phyloP scores from a whole-genome alignment of 495 filamentous ascomycete genomes.

The Penicillium flavigenum region DNA sequence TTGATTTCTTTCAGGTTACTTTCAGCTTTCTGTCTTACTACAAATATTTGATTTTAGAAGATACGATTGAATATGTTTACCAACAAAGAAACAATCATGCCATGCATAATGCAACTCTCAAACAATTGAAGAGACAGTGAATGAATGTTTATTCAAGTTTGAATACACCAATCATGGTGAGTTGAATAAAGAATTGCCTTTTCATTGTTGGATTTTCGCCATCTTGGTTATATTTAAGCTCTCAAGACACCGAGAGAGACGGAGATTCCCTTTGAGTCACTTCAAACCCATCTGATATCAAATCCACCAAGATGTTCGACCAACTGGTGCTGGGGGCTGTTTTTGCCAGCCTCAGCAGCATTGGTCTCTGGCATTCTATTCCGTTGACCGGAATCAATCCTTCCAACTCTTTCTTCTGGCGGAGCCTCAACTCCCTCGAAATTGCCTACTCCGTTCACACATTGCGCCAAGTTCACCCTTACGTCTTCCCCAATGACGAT shows the following conservation, averaged over 20 bases:
- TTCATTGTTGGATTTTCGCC: background rate
- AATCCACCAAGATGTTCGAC: background rate
- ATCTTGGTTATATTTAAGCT: background rate
- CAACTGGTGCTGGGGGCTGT: background rate
- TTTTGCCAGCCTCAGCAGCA: conserved; percentile 1
- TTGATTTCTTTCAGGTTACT: background rate
- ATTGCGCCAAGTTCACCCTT: background rate
- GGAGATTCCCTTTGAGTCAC: background rate
- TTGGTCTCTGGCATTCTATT: conserved; percentile 1
- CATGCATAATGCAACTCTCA: background rate
- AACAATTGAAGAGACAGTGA: background rate
- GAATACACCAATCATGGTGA: background rate
- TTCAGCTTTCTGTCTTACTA: background rate
- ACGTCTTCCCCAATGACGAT: background rate
- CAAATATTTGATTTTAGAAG: background rate
- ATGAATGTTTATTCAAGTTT: conserved; percentile 4
- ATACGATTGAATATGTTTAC: too few species aligned
- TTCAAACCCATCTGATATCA: background rate
- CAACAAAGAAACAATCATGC: background rate
- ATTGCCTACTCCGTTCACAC: background rate
- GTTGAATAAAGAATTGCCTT: background rate
- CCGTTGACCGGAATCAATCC: conserved; percentile 1
- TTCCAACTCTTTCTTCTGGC: background rate
- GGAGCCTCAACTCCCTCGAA: conserved; percentile 5
- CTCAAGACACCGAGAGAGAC: conserved; percentile 1